A percentile compares a stretch with the other conserved stretches of the same genome.
Conservation (phyloP, 148 eudicot species). For the Rhododendron williamsianum region DNA sequence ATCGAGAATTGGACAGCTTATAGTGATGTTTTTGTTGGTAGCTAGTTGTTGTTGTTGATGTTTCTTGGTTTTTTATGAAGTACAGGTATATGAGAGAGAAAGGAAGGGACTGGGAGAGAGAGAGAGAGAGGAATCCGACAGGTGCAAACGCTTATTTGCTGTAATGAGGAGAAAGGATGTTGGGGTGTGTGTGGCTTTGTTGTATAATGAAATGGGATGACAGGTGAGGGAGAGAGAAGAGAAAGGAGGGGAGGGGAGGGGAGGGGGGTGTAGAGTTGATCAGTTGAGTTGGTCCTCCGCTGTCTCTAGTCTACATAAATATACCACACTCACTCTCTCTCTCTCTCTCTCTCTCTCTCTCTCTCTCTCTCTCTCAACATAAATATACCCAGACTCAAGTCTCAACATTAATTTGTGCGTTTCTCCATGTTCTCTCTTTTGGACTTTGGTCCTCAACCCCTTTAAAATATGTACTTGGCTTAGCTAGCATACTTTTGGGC, state of each 20-base stretch:
- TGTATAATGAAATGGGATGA: constrained; percentile 39
- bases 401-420: constrained; percentile 6
- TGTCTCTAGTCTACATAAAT: constrained; percentile 29
- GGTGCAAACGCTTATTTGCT: constrained; percentile 58
- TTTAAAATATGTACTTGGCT: background rate
- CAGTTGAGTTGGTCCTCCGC: constrained; percentile 30
- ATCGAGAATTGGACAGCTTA: constrained; percentile 7
- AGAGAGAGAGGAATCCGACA: constrained; percentile 35
- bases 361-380: background rate
- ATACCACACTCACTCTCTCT: constrained; percentile 22
- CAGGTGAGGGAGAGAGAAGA: constrained; percentile 53
- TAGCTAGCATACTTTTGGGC: background rate
- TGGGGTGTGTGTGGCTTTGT: constrained; percentile 1
- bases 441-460: background rate
- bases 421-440: constrained; percentile 35
- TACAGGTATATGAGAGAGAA: background rate
- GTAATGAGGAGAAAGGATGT: constrained; percentile 26
- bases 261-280: background rate
- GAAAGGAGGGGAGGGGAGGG: background rate
- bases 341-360: constrained; percentile 15
- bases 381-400: background rate
- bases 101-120: constrained; percentile 2
- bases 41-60: background rate
- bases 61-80: constrained; percentile 10
- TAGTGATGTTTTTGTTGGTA: background rate